phyloP scores from a whole-genome alignment of 2,329 filamentous ascomycete species.

The Sphaerulina populicola region DNA sequence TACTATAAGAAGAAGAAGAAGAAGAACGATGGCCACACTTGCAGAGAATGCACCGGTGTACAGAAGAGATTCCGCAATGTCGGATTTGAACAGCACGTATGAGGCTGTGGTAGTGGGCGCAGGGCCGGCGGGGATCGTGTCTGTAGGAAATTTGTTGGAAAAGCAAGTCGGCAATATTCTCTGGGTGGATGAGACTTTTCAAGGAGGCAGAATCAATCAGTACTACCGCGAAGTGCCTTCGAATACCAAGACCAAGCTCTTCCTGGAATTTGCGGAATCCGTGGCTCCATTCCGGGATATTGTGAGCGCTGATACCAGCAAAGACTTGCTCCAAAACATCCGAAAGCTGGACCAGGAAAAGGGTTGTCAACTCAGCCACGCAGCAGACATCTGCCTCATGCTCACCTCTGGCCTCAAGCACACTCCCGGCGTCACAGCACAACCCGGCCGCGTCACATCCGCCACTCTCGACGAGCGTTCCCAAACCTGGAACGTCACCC shows the following conservation, averaged over 20 bases:
- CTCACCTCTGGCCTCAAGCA: constrained; percentile 42
- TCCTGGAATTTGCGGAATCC: constrained; percentile 50
- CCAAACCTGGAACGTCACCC: constrained; percentile 34
- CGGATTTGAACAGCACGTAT: constrained; percentile 28
- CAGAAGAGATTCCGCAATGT: constrained; percentile 15
- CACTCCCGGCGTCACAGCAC: constrained; percentile 35
- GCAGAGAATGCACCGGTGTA: background rate
- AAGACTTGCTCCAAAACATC: constrained; percentile 50
- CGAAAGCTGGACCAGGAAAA: constrained; percentile 48
- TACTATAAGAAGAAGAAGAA: background rate
- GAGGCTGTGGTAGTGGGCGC: constrained; percentile 52
- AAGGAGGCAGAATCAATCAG: constrained; percentile 37
- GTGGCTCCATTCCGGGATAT: constrained; percentile 48
- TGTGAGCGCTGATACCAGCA: constrained; percentile 33
- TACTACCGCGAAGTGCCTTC: constrained; percentile 55
- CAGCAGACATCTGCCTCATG: constrained; percentile 48
- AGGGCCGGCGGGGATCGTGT: constrained; percentile 52
- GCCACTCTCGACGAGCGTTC: constrained; percentile 36
- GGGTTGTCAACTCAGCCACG: constrained; percentile 50
- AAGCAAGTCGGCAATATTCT: constrained; percentile 44
- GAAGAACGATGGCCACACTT: constrained; percentile 11
- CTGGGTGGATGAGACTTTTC: constrained; percentile 53
- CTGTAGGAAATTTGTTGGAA: constrained; percentile 54
- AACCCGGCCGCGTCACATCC: constrained; percentile 34
- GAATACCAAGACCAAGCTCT: constrained; percentile 55